A percentile compares a stretch with the other conserved stretches of the same genome.
Conservation (phyloP, 2,329 filamentous ascomycete genomes). For the Mariannaea elegans region DNA sequence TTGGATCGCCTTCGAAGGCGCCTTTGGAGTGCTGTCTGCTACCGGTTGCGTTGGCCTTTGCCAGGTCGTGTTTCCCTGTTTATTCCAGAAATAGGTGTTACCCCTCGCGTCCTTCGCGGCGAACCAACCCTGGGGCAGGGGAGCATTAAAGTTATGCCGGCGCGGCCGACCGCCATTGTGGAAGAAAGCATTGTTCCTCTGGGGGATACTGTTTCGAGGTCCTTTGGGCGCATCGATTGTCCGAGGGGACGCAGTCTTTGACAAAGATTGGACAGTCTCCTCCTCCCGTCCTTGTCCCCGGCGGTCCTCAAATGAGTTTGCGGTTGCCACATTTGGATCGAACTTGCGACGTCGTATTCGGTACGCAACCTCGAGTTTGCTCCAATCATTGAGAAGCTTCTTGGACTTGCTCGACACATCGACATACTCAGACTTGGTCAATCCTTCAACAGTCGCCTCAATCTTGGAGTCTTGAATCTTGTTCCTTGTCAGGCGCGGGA, state of each 20-base stretch:
- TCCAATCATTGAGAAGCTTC: conserved; percentile 83
- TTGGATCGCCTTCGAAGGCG: conserved; percentile 68
- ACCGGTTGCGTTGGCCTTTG: conserved; percentile 76
- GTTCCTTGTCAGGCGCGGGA: conserved; percentile 92
- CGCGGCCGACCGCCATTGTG: conserved; percentile 56
- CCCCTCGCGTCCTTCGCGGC: conserved; percentile 76
- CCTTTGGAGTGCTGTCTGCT: conserved; percentile 68
- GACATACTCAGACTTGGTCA: conserved; percentile 75
- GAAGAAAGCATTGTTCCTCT: conserved; percentile 63
- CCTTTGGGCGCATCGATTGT: conserved; percentile 65
- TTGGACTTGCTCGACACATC: conserved; percentile 77
- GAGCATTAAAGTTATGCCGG: conserved; percentile 63
- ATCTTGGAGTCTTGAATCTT: conserved; percentile 98
- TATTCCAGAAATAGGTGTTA: conserved; percentile 86
- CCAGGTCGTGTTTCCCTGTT: conserved; percentile 83
- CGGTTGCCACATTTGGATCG: conserved; percentile 69
- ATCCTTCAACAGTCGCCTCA: conserved; percentile 77
- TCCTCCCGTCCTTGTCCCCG: conserved; percentile 59
- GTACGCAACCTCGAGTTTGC: conserved; percentile 88
- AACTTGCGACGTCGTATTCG: conserved; percentile 91
- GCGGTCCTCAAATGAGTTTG: conserved; percentile 70
- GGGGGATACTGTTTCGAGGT: conserved; percentile 67
- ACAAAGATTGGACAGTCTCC: conserved; percentile 47
- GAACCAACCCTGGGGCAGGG: conserved; percentile 88
- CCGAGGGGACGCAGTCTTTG: conserved; percentile 54